Base-by-base conservation (phyloP, 306 rosid genomes). In the Rosa rugosa region DNA sequence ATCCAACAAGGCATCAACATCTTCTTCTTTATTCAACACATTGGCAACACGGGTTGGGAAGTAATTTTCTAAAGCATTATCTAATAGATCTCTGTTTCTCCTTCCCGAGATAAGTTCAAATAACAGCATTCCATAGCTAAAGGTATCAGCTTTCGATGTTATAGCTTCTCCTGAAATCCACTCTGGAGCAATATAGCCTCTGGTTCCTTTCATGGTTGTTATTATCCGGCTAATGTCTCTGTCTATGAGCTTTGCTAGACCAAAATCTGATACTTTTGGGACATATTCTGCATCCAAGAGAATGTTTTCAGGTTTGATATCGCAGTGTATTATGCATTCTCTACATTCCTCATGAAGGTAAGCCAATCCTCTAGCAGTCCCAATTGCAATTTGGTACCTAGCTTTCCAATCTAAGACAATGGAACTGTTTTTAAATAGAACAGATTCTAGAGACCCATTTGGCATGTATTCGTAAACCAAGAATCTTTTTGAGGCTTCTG, bases 291-390 rank as follows among this genome's bases (percentile, higher is more conserved):
- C 57, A 53, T 83, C 87, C 72, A 88, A 77, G 69, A 88, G 80
- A 68, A 85, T 81, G 67, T 88, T 88, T 22, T 83, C 89, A 8
- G 88, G 89, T 80, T 88, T 88, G 79, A 88, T 85, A 51, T 88
- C 89, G 60, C 84, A 84, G 56, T 83, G 86, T 20, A 80, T 83
- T 51, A 81, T 84, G 80, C 92, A 89, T 11, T 86, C 86, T 68
- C 84, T 79, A 66, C 88, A 86, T 45, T 83, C 71, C 63, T 84
- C 80, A 5, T 83, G 89, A 34, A 89, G 78, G 51, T 89, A 86
- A 59, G 85, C 70, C 56, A 88, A 75, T 42, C 89, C 89, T 77
- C 74, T 81, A 4, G 89, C 87, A 13, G 67, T 81, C 17, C 84
- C 85, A 75, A 83, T 42, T 45, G 86, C 84, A 78, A 85, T 85